phyloP scores from a whole-genome alignment of 805 yeast genomes.

The Blastobotrys attinorum region DNA sequence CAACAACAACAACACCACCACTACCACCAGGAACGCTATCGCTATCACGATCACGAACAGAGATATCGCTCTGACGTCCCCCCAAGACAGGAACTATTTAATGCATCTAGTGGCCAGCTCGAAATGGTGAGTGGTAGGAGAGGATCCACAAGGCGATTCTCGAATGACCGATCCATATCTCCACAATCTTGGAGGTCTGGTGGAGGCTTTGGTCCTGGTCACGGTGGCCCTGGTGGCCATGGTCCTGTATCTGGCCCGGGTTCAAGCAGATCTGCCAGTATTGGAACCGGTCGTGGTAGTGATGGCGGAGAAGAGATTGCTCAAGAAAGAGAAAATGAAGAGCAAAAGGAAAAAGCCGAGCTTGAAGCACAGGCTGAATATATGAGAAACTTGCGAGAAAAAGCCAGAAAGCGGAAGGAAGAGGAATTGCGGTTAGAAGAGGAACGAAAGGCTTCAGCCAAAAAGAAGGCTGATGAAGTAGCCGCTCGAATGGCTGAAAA shows the following conservation, averaged over 20 bases:
- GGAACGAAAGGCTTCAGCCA: slow-evolving; percentile 23
- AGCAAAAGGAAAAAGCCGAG: slow-evolving; percentile 8
- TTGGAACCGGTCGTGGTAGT: neutral
- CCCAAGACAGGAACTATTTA: slow-evolving; percentile 20
- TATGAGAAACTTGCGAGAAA: slow-evolving; percentile 28
- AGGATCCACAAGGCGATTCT: neutral
- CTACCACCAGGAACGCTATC: slow-evolving; percentile 13
- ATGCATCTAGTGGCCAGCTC: slow-evolving; percentile 18
- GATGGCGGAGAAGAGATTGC: too few species aligned
- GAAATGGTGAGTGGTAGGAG: slow-evolving; percentile 13
- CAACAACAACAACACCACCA: slow-evolving; percentile 6
- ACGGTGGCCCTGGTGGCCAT: neutral
- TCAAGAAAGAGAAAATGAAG: slow-evolving; percentile 1
- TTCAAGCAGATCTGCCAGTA: neutral
- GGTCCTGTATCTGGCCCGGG: neutral
- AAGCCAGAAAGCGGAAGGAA: slow-evolving; percentile 29
- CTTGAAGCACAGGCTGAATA: slow-evolving; percentile 26
- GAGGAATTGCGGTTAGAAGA: slow-evolving; percentile 25
- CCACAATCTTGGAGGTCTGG: neutral
- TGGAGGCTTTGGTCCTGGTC: neutral
- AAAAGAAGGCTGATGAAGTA: slow-evolving; percentile 25
- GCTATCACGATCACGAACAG: slow-evolving; percentile 19
- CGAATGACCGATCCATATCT: slow-evolving; percentile 2
- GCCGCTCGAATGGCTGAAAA: slow-evolving; percentile 13
- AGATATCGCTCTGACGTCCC: slow-evolving; percentile 17